Evolutionary conservation across 2,329 filamentous ascomycete genomes (phyloP), one percentile per base, ranked within the genome.

Genomic region (Colletotrichum coccodes): DNA sequence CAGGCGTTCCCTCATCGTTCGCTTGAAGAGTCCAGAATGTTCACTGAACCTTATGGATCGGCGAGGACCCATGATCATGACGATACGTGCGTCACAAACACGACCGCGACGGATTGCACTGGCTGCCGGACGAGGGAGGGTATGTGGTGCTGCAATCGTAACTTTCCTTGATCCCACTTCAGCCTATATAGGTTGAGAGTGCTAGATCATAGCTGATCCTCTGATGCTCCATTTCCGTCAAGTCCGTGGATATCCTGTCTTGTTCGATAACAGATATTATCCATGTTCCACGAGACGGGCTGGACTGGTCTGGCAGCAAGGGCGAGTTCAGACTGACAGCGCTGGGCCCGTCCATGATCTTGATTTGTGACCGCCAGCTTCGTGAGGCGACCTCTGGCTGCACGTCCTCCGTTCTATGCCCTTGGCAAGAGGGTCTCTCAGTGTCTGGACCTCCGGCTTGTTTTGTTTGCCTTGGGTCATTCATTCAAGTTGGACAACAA

Each of bases 1-100:
- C 30, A 60, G 62, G 38, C 57, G 49, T 61, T 66, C 58, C 38
- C 40, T 56, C 59, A 38, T 54, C 58, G 42, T 62, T 42, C 49
- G 59, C 59, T 52, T 46, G 44, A 63, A 52, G 52, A 58, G 59
- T 63, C 64, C 44, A 63, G 59, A 63, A 67, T 59, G 50, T 63
- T 67, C 59, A 67, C 14, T 44, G 21, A 61, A 49, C 63, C 28
- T 61, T 34, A 7, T 42, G 32, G 34, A 66, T 34, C n/a, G 38
- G 40, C 6, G 32, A 54, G 40, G 47, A 14, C 54, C 53, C 53
- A 50, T 12, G 32, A 42, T 34, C 38, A 65, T 65, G 61, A 49
- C 61, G 54, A 65, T 56, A n/a, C n/a, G 36, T 63, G 50, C 42
- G 32, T 67, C 34, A n/a, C 28, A 50, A 49, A 44, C 42, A 56